These are phyloP conservation scores for Pelargonium myrrhifolium DNA, from an alignment of 441 rosid genomes.

Conservation along the genomic window DNA sequence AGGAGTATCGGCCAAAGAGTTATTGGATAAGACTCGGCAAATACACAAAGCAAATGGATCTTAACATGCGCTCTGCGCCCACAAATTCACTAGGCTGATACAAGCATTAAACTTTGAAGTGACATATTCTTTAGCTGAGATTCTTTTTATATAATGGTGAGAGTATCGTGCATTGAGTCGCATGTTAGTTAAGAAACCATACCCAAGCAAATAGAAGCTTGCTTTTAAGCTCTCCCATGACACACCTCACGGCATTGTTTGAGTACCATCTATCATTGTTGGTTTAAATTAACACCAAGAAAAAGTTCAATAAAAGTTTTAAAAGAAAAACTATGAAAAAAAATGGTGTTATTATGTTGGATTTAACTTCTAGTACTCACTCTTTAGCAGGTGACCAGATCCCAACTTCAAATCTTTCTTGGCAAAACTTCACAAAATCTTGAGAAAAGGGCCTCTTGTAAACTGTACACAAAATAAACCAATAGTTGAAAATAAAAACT, in stretches of 20 bases:
- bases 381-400: constrained; percentile 43
- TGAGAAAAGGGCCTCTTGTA: constrained; percentile 37
- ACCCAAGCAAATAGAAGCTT: constrained; percentile 40
- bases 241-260: constrained; percentile 22
- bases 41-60: too few species aligned
- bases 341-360: neutral
- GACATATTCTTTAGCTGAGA: too few species aligned
- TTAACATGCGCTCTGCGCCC: too few species aligned
- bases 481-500: neutral
- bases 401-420: constrained; percentile 40
- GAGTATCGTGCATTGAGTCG: too few species aligned
- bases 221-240: constrained; percentile 13
- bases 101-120: too few species aligned
- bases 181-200: neutral
- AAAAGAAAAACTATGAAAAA: neutral
- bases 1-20: too few species aligned
- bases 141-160: too few species aligned
- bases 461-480: constrained; percentile 26
- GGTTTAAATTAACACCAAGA: too few species aligned
- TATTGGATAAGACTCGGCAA: too few species aligned
- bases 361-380: constrained; percentile 17
- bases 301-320: neutral
- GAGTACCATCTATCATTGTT: constrained; percentile 22
- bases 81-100: too few species aligned
- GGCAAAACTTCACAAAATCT: constrained; percentile 35